Evolutionary conservation across 768 basidiomycete species (phyloP).

Genomic region (Clavulina sp.): DNA sequence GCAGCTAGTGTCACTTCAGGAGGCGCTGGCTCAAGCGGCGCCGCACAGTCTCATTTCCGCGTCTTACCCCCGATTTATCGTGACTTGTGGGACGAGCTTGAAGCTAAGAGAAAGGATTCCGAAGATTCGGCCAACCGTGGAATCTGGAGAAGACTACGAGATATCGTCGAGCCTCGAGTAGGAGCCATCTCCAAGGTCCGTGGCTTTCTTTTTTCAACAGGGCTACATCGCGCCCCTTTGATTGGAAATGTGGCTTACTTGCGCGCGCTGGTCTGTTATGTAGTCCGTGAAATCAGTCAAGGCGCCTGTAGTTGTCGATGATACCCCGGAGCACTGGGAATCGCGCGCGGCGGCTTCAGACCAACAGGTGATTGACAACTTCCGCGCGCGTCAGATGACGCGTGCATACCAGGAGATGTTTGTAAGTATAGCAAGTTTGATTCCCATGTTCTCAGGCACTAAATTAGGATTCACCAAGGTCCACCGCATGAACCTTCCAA

Average conservation of each 20-base stretch:
- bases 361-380: slow-evolving; percentile 37
- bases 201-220: no score
- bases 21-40: slow-evolving; percentile 27
- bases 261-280: background rate
- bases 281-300: background rate
- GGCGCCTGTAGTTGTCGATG: background rate
- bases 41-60: slow-evolving; percentile 46
- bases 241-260: background rate
- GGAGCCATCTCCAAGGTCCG: background rate
- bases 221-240: background rate
- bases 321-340: background rate
- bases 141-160: slow-evolving; percentile 51
- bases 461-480: slow-evolving; percentile 26
- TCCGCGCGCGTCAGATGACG: slow-evolving; percentile 43
- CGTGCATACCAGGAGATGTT: slow-evolving; percentile 76
- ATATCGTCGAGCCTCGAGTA: slow-evolving; percentile 45
- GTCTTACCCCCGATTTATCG: slow-evolving; percentile 67
- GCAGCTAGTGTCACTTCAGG: slow-evolving; percentile 22
- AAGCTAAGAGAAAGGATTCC: slow-evolving; percentile 36
- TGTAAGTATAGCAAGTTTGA: slow-evolving; percentile 27
- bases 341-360: slow-evolving; percentile 21
- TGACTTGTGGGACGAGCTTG: slow-evolving; percentile 86
- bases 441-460: background rate
- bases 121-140: slow-evolving; percentile 49
- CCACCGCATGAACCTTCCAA: slow-evolving; percentile 67